Percentiles rank a stretch among this genome's conserved stretches.
These are phyloP conservation scores for Globisporangium echinulatum DNA, from an alignment of 352 stramenopile genomes.

Conservation along the genomic window DNA sequence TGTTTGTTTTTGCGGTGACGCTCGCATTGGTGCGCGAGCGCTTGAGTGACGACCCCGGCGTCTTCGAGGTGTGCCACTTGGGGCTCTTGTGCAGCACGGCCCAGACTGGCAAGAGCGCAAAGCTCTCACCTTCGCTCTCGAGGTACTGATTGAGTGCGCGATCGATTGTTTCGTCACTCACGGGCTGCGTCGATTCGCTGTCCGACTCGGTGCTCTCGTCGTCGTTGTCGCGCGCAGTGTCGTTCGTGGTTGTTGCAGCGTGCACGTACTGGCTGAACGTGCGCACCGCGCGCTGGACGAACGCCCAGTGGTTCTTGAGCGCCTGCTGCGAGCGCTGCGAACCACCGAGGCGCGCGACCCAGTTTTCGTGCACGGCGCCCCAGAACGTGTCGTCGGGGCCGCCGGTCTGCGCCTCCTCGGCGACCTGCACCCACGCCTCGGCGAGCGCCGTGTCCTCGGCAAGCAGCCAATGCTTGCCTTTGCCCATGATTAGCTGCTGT, in stretches of 20 bases:
- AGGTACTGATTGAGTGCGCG: conserved; percentile 1
- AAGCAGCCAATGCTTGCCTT: conserved; percentile 12
- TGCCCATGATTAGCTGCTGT: conserved; percentile 9
- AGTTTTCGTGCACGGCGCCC: conserved; percentile 11
- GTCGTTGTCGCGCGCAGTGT: neutral
- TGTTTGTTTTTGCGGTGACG: neutral
- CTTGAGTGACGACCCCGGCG: conserved; percentile 2
- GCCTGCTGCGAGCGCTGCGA: conserved; percentile 14
- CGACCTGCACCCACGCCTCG: conserved; percentile 11
- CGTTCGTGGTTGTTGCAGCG: neutral
- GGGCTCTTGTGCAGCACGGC: conserved; percentile 2
- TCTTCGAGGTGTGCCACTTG: conserved; percentile 8
- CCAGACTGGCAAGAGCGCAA: conserved; percentile 3
- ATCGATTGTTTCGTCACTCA: neutral
- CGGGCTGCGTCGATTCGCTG: too few relatives aligned
- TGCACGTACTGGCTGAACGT: conserved; percentile 10
- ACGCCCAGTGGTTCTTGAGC: conserved; percentile 15
- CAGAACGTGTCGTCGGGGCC: conserved; percentile 14
- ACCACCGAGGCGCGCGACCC: neutral
- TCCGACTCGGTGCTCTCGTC: too few relatives aligned
- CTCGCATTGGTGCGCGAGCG: neutral
- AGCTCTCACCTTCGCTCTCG: conserved; percentile 3
- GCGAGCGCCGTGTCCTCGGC: conserved; percentile 14
- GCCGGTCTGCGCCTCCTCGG: conserved; percentile 3
- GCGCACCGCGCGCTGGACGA: conserved; percentile 11